phyloP scores from a whole-genome alignment of 2,329 filamentous ascomycete species.

The Alternaria sp. region DNA sequence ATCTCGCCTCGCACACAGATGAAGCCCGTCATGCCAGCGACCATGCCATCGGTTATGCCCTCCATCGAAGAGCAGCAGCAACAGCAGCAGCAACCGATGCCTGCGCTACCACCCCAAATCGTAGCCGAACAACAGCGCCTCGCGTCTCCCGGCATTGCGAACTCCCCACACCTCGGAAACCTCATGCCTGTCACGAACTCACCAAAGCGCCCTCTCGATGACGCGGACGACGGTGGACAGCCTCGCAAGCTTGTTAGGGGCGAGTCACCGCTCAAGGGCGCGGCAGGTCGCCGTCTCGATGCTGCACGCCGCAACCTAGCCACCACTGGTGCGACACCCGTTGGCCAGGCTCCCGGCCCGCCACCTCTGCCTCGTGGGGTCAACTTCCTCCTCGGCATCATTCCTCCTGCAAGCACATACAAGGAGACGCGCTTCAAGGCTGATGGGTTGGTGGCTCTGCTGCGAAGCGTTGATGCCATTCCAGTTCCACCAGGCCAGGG shows the following conservation, averaged over 20 bases:
- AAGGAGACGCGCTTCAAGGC: slow-evolving; percentile 73
- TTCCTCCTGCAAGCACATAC: slow-evolving; percentile 76
- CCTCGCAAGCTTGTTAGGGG: slow-evolving; percentile 87
- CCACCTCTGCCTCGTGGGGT: slow-evolving; percentile 74
- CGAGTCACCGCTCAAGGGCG: slow-evolving; percentile 92
- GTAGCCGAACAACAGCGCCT: slow-evolving; percentile 29
- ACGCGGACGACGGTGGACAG: slow-evolving; percentile 75
- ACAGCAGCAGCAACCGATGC: slow-evolving; percentile 17
- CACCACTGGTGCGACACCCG: slow-evolving; percentile 35
- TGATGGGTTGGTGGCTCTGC: slow-evolving; percentile 72
- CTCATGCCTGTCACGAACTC: slow-evolving; percentile 44
- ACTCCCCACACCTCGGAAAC: slow-evolving; percentile 40
- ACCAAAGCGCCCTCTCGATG: slow-evolving; percentile 56
- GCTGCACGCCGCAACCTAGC: slow-evolving; percentile 65
- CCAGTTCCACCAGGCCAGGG: slow-evolving; percentile 19
- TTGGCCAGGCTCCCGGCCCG: slow-evolving; percentile 46
- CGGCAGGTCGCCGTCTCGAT: slow-evolving; percentile 82
- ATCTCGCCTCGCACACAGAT: slow-evolving; percentile 82
- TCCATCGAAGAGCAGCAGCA: not conserved
- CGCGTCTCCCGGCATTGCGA: slow-evolving; percentile 34
- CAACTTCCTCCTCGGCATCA: slow-evolving; percentile 66
- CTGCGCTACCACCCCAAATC: slow-evolving; percentile 22
- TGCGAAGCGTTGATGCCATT: slow-evolving; percentile 59
- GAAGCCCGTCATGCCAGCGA: slow-evolving; percentile 52
- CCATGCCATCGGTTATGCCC: slow-evolving; percentile 35